Evolutionary conservation across 1,139 yeast genomes (phyloP).

Genomic region (Protomyces arabidopsidicola): DNA sequence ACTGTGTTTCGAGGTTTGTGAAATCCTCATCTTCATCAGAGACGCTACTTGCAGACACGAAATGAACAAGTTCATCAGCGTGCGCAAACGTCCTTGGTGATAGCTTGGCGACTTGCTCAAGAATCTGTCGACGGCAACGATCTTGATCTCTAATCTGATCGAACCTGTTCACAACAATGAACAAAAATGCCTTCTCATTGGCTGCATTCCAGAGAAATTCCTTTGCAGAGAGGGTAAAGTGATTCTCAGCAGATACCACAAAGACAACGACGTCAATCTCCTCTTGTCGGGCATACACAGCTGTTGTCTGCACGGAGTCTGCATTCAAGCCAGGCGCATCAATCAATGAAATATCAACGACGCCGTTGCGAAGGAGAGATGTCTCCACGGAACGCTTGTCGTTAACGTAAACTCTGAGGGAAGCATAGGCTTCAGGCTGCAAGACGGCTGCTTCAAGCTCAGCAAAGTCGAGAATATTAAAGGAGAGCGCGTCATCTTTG

Average conservation of each 20-base stretch:
- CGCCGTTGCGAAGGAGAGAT: conserved; percentile 79
- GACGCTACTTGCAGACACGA: conserved; percentile 57
- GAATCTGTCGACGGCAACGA: conserved; percentile 67
- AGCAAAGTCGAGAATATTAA: conserved; percentile 50
- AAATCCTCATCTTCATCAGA: conserved; percentile 43
- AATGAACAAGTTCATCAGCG: conserved; percentile 87
- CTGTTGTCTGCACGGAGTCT: conserved; percentile 92
- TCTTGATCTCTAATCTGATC: conserved; percentile 77
- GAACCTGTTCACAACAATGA: conserved; percentile 88
- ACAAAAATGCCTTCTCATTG: conserved; percentile 82
- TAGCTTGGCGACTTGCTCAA: conserved; percentile 79
- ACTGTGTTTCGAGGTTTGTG: conserved; percentile 75
- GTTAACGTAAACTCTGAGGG: conserved; percentile 74
- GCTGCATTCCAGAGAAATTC: conserved; percentile 91
- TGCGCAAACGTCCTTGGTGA: conserved; percentile 91
- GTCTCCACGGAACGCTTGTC: conserved; percentile 66
- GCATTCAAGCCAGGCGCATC: conserved; percentile 97
- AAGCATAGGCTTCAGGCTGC: conserved; percentile 58
- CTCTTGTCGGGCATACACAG: conserved; percentile 91
- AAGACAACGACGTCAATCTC: conserved; percentile 95
- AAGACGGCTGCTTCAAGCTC: conserved; percentile 70
- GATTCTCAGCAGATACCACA: conserved; percentile 94
- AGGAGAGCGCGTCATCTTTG: conserved; percentile 61
- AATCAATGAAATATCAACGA: conserved; percentile 83
- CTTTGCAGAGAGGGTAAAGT: conserved; percentile 87